Evolutionary conservation across 2,329 filamentous ascomycete genomes (phyloP).

Genomic region (Rhexocercosporidium sp.): DNA sequence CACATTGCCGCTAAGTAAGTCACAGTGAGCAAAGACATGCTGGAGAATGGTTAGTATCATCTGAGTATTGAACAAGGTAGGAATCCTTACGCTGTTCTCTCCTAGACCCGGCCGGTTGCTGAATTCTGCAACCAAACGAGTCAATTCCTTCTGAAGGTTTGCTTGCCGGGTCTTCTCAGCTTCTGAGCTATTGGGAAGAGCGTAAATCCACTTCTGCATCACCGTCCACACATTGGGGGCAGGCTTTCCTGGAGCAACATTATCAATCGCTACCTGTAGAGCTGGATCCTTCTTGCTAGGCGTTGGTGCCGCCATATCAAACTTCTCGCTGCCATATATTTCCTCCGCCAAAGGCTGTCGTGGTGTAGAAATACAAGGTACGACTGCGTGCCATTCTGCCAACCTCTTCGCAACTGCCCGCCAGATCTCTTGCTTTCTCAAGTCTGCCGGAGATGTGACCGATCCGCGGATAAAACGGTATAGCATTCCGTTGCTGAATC

Average conservation of each 20-base stretch:
- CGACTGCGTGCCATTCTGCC: conserved; percentile 88
- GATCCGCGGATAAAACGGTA: conserved; percentile 88
- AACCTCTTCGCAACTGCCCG: conserved; percentile 82
- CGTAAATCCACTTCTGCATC: conserved; percentile 93
- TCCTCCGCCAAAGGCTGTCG: conserved; percentile 38
- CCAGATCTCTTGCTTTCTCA: conserved; percentile 78
- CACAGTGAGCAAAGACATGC: conserved; percentile 94
- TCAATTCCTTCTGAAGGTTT: conserved; percentile 75
- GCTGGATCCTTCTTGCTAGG: conserved; percentile 43
- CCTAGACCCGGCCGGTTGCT: conserved; percentile 80
- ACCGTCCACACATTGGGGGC: conserved; percentile 93
- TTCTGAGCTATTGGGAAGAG: conserved; percentile 75
- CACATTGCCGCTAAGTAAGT: conserved; percentile 94
- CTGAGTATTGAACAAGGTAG: not conserved
- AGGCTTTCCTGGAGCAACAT: conserved; percentile 68
- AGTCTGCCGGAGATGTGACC: conserved; percentile 79
- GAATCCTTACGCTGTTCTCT: conserved; percentile 67
- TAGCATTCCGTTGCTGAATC: conserved; percentile 94
- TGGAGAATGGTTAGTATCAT: conserved; percentile 45
- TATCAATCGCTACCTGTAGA: conserved; percentile 52
- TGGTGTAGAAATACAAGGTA: conserved; percentile 59
- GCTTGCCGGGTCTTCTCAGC: conserved; percentile 70
- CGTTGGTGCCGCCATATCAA: conserved; percentile 36
- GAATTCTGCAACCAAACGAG: conserved; percentile 70
- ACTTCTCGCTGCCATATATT: conserved; percentile 45